Percentiles rank a stretch among this genome's conserved stretches.
These are phyloP conservation scores for Blastosporella zonata DNA, from an alignment of 1,284 basidiomycete species.

Conservation along the genomic window DNA sequence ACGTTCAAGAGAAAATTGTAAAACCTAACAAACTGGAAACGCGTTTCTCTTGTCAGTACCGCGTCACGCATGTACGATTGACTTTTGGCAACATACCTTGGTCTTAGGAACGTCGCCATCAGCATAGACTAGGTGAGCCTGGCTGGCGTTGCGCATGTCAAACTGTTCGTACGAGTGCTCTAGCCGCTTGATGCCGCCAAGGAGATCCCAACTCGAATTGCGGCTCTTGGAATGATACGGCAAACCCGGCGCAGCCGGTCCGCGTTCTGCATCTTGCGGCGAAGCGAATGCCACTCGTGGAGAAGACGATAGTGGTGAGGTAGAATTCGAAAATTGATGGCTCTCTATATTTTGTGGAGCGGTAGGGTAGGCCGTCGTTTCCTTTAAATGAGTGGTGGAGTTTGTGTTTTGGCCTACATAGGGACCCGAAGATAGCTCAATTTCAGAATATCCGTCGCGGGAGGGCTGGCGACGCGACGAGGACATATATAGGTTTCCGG, in stretches of 20 bases:
- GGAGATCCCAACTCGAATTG: constrained; percentile 49
- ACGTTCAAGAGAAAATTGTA: constrained; percentile 78
- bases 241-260: constrained; percentile 12
- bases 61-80: neutral
- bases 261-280: constrained; percentile 20
- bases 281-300: constrained; percentile 4
- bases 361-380: constrained; percentile 18
- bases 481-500: constrained; percentile 4
- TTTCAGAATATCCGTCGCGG: constrained; percentile 14
- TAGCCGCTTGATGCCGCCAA: constrained; percentile 50
- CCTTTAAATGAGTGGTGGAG: neutral
- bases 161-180: constrained; percentile 60
- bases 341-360: neutral
- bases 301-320: constrained; percentile 4
- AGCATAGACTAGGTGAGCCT: constrained; percentile 54
- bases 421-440: constrained; percentile 6
- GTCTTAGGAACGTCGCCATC: constrained; percentile 63
- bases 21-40: constrained; percentile 47
- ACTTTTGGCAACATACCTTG: constrained; percentile 33
- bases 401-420: neutral
- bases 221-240: constrained; percentile 20
- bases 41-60: neutral
- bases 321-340: constrained; percentile 3
- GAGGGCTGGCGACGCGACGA: constrained; percentile 8
- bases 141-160: constrained; percentile 51